phyloP scores from a whole-genome alignment of 495 filamentous ascomycete species.

The Emericellopsis terricola region DNA sequence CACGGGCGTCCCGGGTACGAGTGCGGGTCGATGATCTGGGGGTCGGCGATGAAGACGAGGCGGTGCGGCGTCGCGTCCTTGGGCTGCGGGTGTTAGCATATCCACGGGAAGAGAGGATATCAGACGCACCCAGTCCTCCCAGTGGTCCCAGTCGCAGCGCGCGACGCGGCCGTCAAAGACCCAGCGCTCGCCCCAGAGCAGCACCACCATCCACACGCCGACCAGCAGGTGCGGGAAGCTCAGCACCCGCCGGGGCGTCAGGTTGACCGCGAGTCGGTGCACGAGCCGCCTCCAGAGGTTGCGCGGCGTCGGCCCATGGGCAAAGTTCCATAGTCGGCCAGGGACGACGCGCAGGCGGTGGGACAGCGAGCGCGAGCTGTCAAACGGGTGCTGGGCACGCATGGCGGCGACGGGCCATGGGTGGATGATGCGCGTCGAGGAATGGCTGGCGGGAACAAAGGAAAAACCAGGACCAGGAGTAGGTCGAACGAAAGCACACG shows the following conservation, averaged over 20 bases:
- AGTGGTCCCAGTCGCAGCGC: slow-evolving; percentile 63
- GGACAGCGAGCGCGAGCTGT: slow-evolving; percentile 10
- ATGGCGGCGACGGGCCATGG: too few relatives aligned
- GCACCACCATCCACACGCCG: slow-evolving; percentile 50
- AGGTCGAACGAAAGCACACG: too few relatives aligned
- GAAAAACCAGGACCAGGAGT: too few relatives aligned
- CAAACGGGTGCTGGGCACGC: too few relatives aligned
- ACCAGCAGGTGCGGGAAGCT: slow-evolving; percentile 49
- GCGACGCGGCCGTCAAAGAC: slow-evolving; percentile 50
- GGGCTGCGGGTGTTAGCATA: slow-evolving; percentile 32
- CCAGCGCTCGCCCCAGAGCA: slow-evolving; percentile 80
- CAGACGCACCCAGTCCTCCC: slow-evolving; percentile 83
- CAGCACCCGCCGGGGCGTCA: slow-evolving; percentile 27
- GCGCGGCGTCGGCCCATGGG: too few relatives aligned
- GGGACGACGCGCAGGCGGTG: slow-evolving; percentile 11
- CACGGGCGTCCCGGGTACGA: slow-evolving; percentile 89
- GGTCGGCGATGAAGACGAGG: slow-evolving; percentile 79
- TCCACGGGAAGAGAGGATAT: neutral
- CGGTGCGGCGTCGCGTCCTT: slow-evolving; percentile 62
- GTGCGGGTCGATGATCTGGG: slow-evolving; percentile 94
- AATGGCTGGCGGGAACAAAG: too few relatives aligned
- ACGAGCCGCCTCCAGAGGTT: too few relatives aligned
- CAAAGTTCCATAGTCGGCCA: slow-evolving; percentile 1
- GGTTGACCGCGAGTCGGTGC: slow-evolving; percentile 18
- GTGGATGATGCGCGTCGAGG: too few relatives aligned